Evolutionary conservation across 1,139 yeast genomes (phyloP), one percentile per base, ranked within the genome.

Genomic region (Geotrichum bryndzae): DNA sequence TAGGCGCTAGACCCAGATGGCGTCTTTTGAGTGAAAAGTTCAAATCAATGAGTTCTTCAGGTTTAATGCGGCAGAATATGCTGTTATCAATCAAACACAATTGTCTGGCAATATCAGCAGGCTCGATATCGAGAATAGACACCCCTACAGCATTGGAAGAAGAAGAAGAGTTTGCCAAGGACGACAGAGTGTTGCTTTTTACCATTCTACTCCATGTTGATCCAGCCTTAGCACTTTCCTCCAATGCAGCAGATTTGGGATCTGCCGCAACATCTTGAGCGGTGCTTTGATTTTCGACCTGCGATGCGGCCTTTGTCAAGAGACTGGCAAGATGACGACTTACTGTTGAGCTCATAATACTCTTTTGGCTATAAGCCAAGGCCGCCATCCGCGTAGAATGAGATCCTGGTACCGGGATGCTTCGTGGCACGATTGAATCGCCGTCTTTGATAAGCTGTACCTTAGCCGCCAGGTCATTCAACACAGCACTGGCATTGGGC

Each of bases 51-150:
- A 91, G 77, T 72, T 92, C 98, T 45, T 82, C 85, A 0, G 92
- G 85, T 67, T 81, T 81, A 63, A 92, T 83, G 2, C 83, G 74
- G 66, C 89, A 79, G 72, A 88, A 90, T 55, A 90, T 81, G 55
- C 80, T 81, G 8, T 88, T 85, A 74, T 92, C 97, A 68, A 92
- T 83, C 53, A 89, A 76, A 0, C 97, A 89, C 64, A 92, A 77
- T 71, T 91, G 97, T 69, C 87, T 87, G 2, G 97, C 97, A 54
- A 90, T 77, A 69, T 90, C 97, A 64, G 86, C 77, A 0, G 96
- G 88, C 70, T 88, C 90, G 68, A 87, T 82, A 66, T 88, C 94
- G 38, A 86, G 76, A 72, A 68, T 83, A 81, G 66, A 58, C 45
- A 69, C 53, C 11, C 48, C 35, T n/a, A 10, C 15, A 10, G 62